Base-by-base conservation (phyloP, 2,329 filamentous ascomycete genomes). In the Nemania sp. region DNA sequence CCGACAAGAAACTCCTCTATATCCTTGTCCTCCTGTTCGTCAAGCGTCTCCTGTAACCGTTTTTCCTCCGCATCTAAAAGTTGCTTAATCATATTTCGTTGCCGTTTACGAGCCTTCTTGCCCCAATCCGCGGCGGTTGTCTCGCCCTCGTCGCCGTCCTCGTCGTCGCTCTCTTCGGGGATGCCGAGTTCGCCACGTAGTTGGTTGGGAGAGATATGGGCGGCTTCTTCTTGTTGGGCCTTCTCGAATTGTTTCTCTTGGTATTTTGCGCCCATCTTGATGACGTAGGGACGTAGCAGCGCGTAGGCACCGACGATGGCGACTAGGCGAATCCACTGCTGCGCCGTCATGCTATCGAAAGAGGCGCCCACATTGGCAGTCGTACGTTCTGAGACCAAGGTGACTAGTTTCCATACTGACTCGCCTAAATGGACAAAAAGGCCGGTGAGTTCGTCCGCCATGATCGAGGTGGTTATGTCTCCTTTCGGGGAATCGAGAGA, bases 291-390 rank as follows among this genome's bases (percentile, higher is more conserved):
- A 1, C 91, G 87, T 21, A 92, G 70, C 54, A 95, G 82, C 65
- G 87, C 72, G 78, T 94, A 96, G 57, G 85, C 87, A 69, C 91
- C 85, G 18, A 92, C 83, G 63, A 92, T 83, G 66, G 87, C 81
- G 67, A 91, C 76, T 59, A 95, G 81, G 49, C 91, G 89, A 68
- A 95, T 81, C 80, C 82, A 87, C 43, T 81, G 77, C 67, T 85
- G 76, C 11, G 74, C 69, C 1, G 80, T 78, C 79, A 87, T 81
- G 63, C 75, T 77, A 63, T 76, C 74, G 65, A 88, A 79, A 21
- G 81, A 78, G 34, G 76, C 70, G 55, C 74, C 69, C 17, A 86
- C 55, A 71, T 87, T 87, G 74, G 75, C 81, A 56, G 72, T 66
- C 63, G 80, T 69, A 68, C 78, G 77, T 51, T 74, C 66, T 39